Evolutionary conservation across 345 rosid genomes (phyloP), one percentile per base, ranked within the genome.

Genomic region (Citrus maxima): DNA sequence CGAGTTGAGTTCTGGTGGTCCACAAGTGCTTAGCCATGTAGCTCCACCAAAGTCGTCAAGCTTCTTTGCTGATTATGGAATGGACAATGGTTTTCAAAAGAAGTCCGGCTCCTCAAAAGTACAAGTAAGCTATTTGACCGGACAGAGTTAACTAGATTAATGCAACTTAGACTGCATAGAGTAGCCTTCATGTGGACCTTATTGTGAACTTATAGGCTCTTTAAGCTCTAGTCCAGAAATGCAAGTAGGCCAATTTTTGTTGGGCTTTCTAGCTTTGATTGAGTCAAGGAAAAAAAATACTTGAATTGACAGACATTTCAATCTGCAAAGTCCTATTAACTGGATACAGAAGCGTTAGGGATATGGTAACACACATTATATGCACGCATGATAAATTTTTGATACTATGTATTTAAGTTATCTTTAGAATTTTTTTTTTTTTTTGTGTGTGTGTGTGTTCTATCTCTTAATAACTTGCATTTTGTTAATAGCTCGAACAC

Each of bases 1-100:
- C 42, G 92, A 90, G 60, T 58, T 78, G 73, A 82, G 85, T 84
- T 75, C 92, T 78, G 80, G 88, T 75, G 93, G 92, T 28, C 76
- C 93, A n/a, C 95, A 88, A 77, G 90, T 90, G 85, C 85, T 92
- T 86, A 86, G 89, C 83, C 98, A 97, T 84, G 96, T 97, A 2
- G 91, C 97, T 84, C 92, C 98, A 40, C 99, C 99, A 74, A 97
- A 94, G 80, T 89, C 98, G 10, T 90, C 97, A 5, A 88, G 88
- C 84, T 93, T 94, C 88, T 95, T 97, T 87, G 84, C 88, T n/a
- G 98, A 95, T 0, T 97, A 81, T 77, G 98, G 98, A 81, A 92
- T 93, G 97, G 97, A 91, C 71, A 86, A 85, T 62, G 93, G 91
- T 37, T 92, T 85, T 76, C 78, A 86, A 40, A 97, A 88, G 88